Evolutionary conservation across 306 rosid genomes (phyloP), one percentile per base, ranked within the genome.

Genomic region (Gynostemma pentaphyllum): DNA sequence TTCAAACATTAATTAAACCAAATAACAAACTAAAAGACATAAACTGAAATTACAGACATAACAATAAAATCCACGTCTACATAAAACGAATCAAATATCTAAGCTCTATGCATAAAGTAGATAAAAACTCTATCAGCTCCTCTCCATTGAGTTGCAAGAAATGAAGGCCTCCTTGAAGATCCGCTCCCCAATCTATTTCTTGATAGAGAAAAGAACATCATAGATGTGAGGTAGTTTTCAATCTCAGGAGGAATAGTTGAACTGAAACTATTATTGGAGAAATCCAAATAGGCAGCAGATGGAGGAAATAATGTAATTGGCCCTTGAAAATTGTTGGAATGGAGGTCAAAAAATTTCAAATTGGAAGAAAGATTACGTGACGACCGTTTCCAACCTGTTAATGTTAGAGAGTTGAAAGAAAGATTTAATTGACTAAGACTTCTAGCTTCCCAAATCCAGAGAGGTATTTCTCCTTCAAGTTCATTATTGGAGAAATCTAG

Each of bases 401-500:
- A n/a, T n/a, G n/a, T 21, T 1, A 74, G 32, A 26, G 40, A 18
- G 9, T 68, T 74, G 9, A 2, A 12, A 41, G 67, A 74, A 5
- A 74, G 53, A 68, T 74, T 27, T 34, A 68, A 19, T 0, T n/a
- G 0, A 15, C 0, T 0, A 7, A 52, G 34, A 2, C 0, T 2
- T 4, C 22, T 23, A n/a, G 74, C 23, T 18, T 14, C 18, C 89
- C 83, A 82, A 29, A 82, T 64, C 92, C 88, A 82, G 5, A 5
- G 37, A 23, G 95, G 91, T 24, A 84, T 36, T 13, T 54, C 23
- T 4, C 80, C 88, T 14, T 0, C 0, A 52, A 87, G 79, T 6
- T 24, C 49, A 51, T 87, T 87, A 2, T 14, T 0, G 0, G 91
- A 80, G 34, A 84, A 86, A 75, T 84, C 88, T 56, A 87, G 53